Evolutionary conservation across 805 yeast genomes (phyloP), one percentile per base, ranked within the genome.

Genomic region (Candida gorgasii): DNA sequence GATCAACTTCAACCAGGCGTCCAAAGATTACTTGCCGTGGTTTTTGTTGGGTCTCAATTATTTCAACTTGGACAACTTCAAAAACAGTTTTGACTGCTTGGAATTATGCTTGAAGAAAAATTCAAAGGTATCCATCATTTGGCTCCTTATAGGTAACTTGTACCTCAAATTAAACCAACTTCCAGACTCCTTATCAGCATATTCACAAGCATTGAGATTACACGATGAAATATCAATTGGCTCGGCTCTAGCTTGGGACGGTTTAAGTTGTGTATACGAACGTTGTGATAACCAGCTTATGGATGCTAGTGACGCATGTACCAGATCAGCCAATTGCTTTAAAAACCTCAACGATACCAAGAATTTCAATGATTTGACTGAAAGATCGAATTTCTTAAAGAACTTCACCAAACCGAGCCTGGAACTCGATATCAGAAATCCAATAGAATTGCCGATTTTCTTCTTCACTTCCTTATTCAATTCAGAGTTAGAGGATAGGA

Each of bases 151-250:
- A 20, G 89, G 86, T 3, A 71, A 78, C 9, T 63, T 83, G 37
- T 82, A 82, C 52, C 58, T 82, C 43, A 73, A 73, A 47, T 62
- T 80, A 49, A 77, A 76, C 35, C 88, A 82, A 57, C 57, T 82
- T 17, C 76, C 80, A 3, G 88, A 82, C 53, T 82, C 88, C 0
- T 62, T 82, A 39, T 80, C 82, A 5, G 86, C 87, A 2, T 82
- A 79, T 53, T 76, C 85, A 0, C 85, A 81, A 55, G 86, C 85
- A 2, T 71, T 81, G 14, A 65, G 80, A 35, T 55, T 79, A 8
- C 75, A 67, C 31, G 78, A 75, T 37, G 79, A 74, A 35, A 67
- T 67, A 8, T 63, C 72, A 6, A 65, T 67, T 1, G 70, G 73
- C 1, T 66, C 75, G 4, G 84, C 82, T 1, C 66, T 79, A 11